A percentile compares a stretch with the other conserved stretches of the same genome.
Evolutionary conservation across 345 rosid genomes (phyloP).

Genomic region (Boechera divaricarpa): DNA sequence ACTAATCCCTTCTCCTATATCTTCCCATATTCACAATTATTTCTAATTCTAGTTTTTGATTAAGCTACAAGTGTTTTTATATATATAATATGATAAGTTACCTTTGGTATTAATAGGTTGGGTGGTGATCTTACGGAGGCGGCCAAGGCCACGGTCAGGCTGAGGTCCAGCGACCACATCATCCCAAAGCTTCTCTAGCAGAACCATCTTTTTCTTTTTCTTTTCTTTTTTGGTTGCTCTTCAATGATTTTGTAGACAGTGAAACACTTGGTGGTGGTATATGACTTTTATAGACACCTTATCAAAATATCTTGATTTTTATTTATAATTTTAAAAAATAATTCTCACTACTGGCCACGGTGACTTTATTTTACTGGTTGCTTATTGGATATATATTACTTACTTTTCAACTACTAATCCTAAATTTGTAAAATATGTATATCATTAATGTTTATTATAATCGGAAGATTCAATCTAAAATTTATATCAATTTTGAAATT

Average conservation of each 20-base stretch:
- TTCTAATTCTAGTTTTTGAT: background rate
- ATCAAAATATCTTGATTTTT: slow-evolving; percentile 38
- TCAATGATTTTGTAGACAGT: slow-evolving; percentile 26
- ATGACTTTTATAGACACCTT: slow-evolving; percentile 36
- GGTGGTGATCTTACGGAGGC: slow-evolving; percentile 72
- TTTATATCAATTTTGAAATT: background rate
- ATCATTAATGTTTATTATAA: background rate
- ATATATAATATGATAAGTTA: background rate
- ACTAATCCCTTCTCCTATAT: slow-evolving; percentile 56
- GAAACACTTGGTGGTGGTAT: slow-evolving; percentile 13
- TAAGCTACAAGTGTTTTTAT: background rate
- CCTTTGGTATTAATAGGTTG: slow-evolving; percentile 61
- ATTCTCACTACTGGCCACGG: background rate
- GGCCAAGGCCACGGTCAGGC: slow-evolving; percentile 88
- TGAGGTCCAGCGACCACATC: slow-evolving; percentile 92
- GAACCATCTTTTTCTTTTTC: slow-evolving; percentile 44
- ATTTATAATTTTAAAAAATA: background rate
- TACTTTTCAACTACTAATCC: background rate
- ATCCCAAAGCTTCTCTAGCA: slow-evolving; percentile 87
- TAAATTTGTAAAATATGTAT: background rate
- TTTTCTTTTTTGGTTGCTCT: background rate
- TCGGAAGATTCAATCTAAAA: background rate
- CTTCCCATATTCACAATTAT: slow-evolving; percentile 9
- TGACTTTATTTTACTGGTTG: background rate
- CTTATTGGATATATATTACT: background rate